Base-by-base conservation (phyloP, 2,329 filamentous ascomycete genomes). In the Chaetothyriales sp. region DNA sequence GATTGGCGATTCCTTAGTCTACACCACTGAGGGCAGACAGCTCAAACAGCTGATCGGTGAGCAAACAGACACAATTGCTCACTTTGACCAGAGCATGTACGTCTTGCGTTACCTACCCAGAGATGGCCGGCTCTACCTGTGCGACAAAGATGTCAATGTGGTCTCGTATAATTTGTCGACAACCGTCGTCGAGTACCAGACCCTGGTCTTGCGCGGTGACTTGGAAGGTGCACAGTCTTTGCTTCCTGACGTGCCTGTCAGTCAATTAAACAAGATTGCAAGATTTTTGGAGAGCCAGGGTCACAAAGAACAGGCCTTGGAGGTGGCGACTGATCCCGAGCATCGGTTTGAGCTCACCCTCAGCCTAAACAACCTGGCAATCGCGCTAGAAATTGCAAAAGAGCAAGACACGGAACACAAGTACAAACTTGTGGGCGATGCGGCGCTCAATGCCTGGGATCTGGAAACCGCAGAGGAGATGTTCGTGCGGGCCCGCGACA, bases 1-100 rank as follows among this genome's bases (percentile, higher is more conserved):
- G 92, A 86, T 98, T 51, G 92, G 92, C 55, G 92, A 98, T 71
- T 95, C 90, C 73, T 95, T 98, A 75, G 89, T 96, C 66, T 98
- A 96, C 76, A 95, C 92, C 50, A 96, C 94, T 75, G 85, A 78
- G 66, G 94, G 89, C 8, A 95, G 96, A 74, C 85, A 92, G 55
- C 75, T 98, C 53, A 96, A 96, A 74, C 96, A 96, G 71, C 80
- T 98, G 19, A 90, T 98, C 12, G 92, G 92, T 58, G 92, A 96
- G 69, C 89, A 96, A 71, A 94, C 88, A 12, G 95, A 96, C 74
- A 95, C 90, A 2, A 85, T 98, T 58, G 92, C 89, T 10, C 90
- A 96, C 70, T 96, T 95, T 63, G 92, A 98, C 68, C 83, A 89
- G 65, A 80, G 88, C 22, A 88, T 93, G 81, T 98, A 96, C 68